Evolutionary conservation across 345 rosid species (phyloP), one percentile per base, ranked within the genome.

Genomic region (Populus tremula): DNA sequence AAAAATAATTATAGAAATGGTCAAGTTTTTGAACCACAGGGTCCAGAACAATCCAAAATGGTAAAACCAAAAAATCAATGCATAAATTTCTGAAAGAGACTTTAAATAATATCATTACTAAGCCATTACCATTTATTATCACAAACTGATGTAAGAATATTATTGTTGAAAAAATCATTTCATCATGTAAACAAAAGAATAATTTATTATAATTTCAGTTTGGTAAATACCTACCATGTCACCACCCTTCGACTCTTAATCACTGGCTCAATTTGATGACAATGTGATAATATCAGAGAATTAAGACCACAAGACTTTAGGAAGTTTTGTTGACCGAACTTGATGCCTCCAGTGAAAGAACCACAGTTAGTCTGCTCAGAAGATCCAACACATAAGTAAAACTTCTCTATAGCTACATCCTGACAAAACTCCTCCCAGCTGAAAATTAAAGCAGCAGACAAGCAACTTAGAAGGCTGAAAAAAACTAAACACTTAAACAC

Each of bases 371-470:
- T 77, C n/a, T 69, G 25, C 41, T 85, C 83, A 76, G 84, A 83
- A 79, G 84, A 67, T 45, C 81, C 89, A 66, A 87, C 72, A 80
- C 86, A 93, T 68, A 77, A 79, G 80, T 91, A 90, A 82, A 89
- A 94, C 86, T 83, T 91, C 85, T 91, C 98, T 65, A 91, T 71
- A 70, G 88, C 93, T 50, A 86, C 86, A 90, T 95, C 99, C 61
- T 84, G 82, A 81, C 94, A 90, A 78, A 91, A 95, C 21, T 91
- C 94, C 81, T 91, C 90, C 98, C 98, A 95, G 47, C 99, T 95
- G 83, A 82, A 81, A 77, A 85, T 43, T 47, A 61, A 11, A 59
- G 31, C 76, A 25, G n/a, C 67, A 80, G 65, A 72, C 49, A 75
- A 82, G 47, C n/a, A 31, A 62, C 29, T 47, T 59, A 73, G 35